phyloP scores from a whole-genome alignment of 192 early-diverging fungal genomes.

The Umbelopsis ramanniana region DNA sequence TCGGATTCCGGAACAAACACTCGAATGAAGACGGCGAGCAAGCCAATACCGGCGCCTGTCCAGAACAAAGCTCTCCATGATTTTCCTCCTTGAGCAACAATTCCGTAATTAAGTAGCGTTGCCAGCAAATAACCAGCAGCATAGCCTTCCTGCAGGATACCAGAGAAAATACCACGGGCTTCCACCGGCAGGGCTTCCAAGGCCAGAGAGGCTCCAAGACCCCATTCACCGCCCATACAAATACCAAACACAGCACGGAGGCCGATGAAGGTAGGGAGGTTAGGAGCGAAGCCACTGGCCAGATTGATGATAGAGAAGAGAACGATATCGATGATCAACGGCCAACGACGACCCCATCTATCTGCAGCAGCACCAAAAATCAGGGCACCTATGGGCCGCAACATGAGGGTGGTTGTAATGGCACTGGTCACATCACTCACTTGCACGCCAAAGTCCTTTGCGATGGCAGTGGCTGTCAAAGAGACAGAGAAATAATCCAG shows the following conservation, averaged over 20 bases:
- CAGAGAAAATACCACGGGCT: slow-evolving; percentile 73
- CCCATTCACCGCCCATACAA: slow-evolving; percentile 77
- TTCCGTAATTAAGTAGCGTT: slow-evolving; percentile 57
- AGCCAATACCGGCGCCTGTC: slow-evolving; percentile 62
- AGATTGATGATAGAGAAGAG: slow-evolving; percentile 63
- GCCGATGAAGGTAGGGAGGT: slow-evolving; percentile 62
- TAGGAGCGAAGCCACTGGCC: slow-evolving; percentile 67
- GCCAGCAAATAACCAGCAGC: slow-evolving; percentile 72
- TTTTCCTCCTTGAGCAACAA: slow-evolving; percentile 52
- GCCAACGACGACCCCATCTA: slow-evolving; percentile 67
- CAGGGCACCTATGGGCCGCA: slow-evolving; percentile 73
- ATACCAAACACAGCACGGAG: slow-evolving; percentile 69
- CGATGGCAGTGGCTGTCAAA: slow-evolving; percentile 60
- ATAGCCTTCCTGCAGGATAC: slow-evolving; percentile 77
- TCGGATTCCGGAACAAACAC: slow-evolving; percentile 67
- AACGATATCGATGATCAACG: slow-evolving; percentile 68
- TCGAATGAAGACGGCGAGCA: slow-evolving; percentile 61
- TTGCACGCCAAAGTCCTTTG: slow-evolving; percentile 55
- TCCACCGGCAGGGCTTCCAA: slow-evolving; percentile 73
- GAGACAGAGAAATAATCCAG: slow-evolving; percentile 73
- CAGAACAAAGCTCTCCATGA: slow-evolving; percentile 75
- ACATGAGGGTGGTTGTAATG: slow-evolving; percentile 70
- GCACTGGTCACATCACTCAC: slow-evolving; percentile 61
- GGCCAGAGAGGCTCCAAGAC: slow-evolving; percentile 70
- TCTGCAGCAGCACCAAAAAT: slow-evolving; percentile 74